phyloP scores from a whole-genome alignment of 2,329 filamentous ascomycete genomes.

The Chaetomiaceae sp. region DNA sequence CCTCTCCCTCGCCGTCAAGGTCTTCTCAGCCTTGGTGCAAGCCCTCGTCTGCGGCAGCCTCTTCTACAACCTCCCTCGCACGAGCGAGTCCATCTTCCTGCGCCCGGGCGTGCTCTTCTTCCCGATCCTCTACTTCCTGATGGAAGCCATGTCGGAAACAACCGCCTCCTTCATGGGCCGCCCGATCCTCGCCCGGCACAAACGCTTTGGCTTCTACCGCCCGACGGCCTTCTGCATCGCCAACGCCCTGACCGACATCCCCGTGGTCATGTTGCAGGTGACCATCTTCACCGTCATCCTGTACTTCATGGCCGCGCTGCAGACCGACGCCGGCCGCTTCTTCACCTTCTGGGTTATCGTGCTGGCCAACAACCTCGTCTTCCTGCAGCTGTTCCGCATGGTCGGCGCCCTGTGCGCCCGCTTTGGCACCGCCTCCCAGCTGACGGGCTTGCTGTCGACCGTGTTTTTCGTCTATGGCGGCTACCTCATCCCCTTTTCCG shows the following conservation, averaged over 20 bases:
- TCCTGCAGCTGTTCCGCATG: slow-evolving; percentile 1
- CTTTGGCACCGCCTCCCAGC: neutral
- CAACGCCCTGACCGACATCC: slow-evolving; percentile 3
- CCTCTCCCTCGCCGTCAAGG: slow-evolving; percentile 2
- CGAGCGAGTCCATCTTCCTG: slow-evolving; percentile 1
- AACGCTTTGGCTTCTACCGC: slow-evolving; percentile 6
- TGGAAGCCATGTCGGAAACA: slow-evolving; percentile 6
- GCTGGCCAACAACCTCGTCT: neutral
- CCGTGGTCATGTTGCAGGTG: slow-evolving; percentile 1
- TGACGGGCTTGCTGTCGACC: neutral
- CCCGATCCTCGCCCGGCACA: slow-evolving; percentile 5
- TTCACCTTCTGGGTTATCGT: slow-evolving; percentile 4
- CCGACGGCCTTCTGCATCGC: slow-evolving; percentile 3
- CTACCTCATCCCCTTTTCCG: neutral
- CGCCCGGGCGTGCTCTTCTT: slow-evolving; percentile 4
- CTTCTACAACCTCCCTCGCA: slow-evolving; percentile 1
- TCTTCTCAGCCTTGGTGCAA: neutral
- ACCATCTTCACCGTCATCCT: neutral
- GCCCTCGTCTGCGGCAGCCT: slow-evolving; percentile 6
- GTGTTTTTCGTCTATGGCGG: slow-evolving; percentile 1
- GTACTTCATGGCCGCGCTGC: slow-evolving; percentile 1
- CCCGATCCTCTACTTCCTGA: slow-evolving; percentile 4
- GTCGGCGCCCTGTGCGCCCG: neutral
- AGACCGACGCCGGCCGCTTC: neutral
- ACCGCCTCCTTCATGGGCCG: slow-evolving; percentile 5